A percentile compares a stretch with the other conserved stretches of the same genome.
phyloP scores from a whole-genome alignment of 2,329 filamentous ascomycete species.

The Penicillium hordei region DNA sequence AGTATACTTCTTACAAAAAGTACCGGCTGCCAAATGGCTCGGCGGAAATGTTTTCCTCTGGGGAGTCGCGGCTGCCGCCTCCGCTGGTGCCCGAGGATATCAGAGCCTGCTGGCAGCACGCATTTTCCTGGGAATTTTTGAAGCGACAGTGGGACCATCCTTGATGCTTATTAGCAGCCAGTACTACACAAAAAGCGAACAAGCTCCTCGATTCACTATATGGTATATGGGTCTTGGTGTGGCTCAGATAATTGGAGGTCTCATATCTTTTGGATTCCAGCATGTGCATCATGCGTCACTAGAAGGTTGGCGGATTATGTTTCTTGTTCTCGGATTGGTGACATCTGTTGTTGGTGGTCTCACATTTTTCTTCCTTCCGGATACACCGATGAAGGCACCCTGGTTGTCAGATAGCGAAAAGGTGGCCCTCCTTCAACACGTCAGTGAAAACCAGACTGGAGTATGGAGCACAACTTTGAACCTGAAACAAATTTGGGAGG shows the following conservation, averaged over 20 bases:
- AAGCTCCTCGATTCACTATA: conserved; percentile 59
- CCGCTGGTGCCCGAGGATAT: conserved; percentile 56
- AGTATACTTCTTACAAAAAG: conserved; percentile 26
- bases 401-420: conserved; percentile 38
- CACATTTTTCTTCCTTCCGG: conserved; percentile 50
- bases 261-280: conserved; percentile 56
- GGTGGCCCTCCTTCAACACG: conserved; percentile 42
- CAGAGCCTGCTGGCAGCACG: conserved; percentile 55
- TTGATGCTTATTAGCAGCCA: conserved; percentile 61
- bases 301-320: conserved; percentile 53
- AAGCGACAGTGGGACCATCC: conserved; percentile 59
- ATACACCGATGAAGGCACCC: conserved; percentile 49
- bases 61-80: conserved; percentile 40
- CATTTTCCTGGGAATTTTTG: conserved; percentile 61
- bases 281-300: conserved; percentile 42
- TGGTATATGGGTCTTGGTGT: conserved; percentile 63
- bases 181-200: conserved; percentile 59
- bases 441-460: conserved; percentile 52
- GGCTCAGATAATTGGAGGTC: conserved; percentile 47
- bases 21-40: conserved; percentile 49
- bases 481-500: conserved; percentile 48
- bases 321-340: conserved; percentile 50
- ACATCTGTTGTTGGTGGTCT: conserved; percentile 46
- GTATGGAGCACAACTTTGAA: conserved; percentile 54
- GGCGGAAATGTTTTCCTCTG: conserved; percentile 59